Base-by-base conservation (phyloP, 1,284 basidiomycete species). In the Cryptococcus depauperatus region DNA sequence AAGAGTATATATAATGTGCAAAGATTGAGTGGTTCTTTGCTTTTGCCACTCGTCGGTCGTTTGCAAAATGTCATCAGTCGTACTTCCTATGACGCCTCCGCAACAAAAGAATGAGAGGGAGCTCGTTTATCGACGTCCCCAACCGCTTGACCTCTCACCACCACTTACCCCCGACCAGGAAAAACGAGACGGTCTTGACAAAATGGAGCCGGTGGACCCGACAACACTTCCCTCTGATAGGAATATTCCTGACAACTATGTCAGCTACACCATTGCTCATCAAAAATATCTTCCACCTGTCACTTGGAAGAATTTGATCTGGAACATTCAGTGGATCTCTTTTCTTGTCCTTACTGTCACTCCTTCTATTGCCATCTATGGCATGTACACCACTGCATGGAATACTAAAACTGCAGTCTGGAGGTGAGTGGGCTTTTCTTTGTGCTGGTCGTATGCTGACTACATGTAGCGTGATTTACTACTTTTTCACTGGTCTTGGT, bases 181-280 rank as follows among this genome's bases (percentile, higher is more conserved):
- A 30, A n/a, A n/a, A n/a, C 23, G 33, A 19, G 43, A 52, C 19
- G 40, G 35, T 25, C 33, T 50, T 16, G 51, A 50, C 16, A 54
- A 54, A 28, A 50, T 55, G 29, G 18, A 44, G 18, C 50, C 55
- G 29, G 56, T 61, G 35, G 29, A 55, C 44, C 56, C 60, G 25
- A 55, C 54, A 22, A 51, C 52, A 44, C 40, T 37, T 16, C 51
- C 58, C 11, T 57, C 55, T 27, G 57, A 60, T 44, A 43, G 35
- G 23, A 73, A 85, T 70, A 81, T 86, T 52, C 83, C 84, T 29
- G 86, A 90, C 73, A 91, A 91, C 76, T 93, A 91, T 63, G 87
- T 95, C 62, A 76, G 81, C 43, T 80, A 85, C 70, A 87, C 85
- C 3, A 77, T 93, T 64, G 81, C 81, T 66, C 83, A 68, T 77